These are phyloP conservation scores for Kodamaea arcana DNA, from an alignment of 1,139 yeast genomes.

Conservation along the genomic window DNA sequence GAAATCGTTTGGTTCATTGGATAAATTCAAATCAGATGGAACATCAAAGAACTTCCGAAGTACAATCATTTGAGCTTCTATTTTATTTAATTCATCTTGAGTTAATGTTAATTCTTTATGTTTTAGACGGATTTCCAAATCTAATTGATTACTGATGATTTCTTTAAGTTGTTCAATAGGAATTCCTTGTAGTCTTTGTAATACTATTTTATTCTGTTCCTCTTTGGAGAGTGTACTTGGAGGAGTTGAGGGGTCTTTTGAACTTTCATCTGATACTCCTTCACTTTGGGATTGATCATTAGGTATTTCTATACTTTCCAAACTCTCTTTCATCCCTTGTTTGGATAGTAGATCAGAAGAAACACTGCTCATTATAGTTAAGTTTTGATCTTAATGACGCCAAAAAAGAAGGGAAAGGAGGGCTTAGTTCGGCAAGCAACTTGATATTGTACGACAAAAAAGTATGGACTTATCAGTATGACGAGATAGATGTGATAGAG, in stretches of 20 bases:
- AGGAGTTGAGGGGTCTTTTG: not conserved
- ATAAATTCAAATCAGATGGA: constrained; percentile 32
- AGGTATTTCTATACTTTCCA: too few relatives aligned
- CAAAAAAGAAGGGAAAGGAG: too few relatives aligned
- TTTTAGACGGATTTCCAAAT: constrained; percentile 65
- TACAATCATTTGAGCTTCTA: constrained; percentile 57
- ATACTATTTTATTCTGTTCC: constrained; percentile 6
- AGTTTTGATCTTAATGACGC: too few relatives aligned
- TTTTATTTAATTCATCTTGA: constrained; percentile 60
- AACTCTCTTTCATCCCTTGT: too few relatives aligned
- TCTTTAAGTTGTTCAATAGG: constrained; percentile 39
- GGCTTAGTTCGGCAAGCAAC: too few relatives aligned
- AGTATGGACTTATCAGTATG: too few relatives aligned
- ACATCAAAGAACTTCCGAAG: constrained; percentile 52
- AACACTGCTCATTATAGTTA: too few relatives aligned
- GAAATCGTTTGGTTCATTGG: constrained; percentile 47
- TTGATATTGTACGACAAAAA: too few relatives aligned
- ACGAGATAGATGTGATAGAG: too few relatives aligned
- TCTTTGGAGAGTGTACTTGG: not conserved
- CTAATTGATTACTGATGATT: constrained; percentile 50
- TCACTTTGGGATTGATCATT: too few relatives aligned
- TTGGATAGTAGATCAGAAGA: too few relatives aligned
- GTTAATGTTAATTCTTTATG: constrained; percentile 61
- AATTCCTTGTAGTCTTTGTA: constrained; percentile 26
- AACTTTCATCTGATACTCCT: too few relatives aligned